Percentiles rank a stretch among this genome's conserved stretches.
These are phyloP conservation scores for Pseudocercospora pini-densiflorae DNA, from an alignment of 2,329 filamentous ascomycete genomes.

Conservation along the genomic window DNA sequence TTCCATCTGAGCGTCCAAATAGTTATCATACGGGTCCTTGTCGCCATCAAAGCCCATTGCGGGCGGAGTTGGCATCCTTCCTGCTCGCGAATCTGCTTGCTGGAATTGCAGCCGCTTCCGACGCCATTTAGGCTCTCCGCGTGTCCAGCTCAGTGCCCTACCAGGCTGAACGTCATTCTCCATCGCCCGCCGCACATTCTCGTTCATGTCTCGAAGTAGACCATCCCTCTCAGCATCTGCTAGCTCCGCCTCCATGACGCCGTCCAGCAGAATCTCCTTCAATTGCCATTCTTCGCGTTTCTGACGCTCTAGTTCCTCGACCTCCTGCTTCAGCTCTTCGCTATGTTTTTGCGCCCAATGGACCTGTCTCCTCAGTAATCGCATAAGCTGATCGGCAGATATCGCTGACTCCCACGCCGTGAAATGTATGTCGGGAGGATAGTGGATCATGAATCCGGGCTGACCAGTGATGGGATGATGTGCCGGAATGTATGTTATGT, in stretches of 20 bases:
- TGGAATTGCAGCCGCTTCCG: slow-evolving; percentile 4
- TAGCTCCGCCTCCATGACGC: slow-evolving; percentile 73
- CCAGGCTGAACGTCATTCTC: slow-evolving; percentile 44
- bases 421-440: slow-evolving; percentile 64
- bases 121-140: slow-evolving; percentile 32
- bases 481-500: slow-evolving; percentile 62
- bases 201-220: slow-evolving; percentile 40
- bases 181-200: slow-evolving; percentile 41
- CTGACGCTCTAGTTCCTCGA: slow-evolving; percentile 67
- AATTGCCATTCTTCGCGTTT: slow-evolving; percentile 76
- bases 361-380: slow-evolving; percentile 65
- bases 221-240: slow-evolving; percentile 47
- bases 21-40: slow-evolving; percentile 42
- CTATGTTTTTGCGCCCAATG: slow-evolving; percentile 73
- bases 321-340: slow-evolving; percentile 67
- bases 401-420: slow-evolving; percentile 67
- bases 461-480: slow-evolving; percentile 63
- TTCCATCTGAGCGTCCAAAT: slow-evolving; percentile 35
- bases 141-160: slow-evolving; percentile 38
- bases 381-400: slow-evolving; percentile 70
- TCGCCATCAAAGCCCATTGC: slow-evolving; percentile 41
- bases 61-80: slow-evolving; percentile 34
- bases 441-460: slow-evolving; percentile 54
- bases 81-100: slow-evolving; percentile 17
- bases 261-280: slow-evolving; percentile 79